Base-by-base conservation (phyloP, 805 yeast genomes). In the Debaryomyces maramus region DNA sequence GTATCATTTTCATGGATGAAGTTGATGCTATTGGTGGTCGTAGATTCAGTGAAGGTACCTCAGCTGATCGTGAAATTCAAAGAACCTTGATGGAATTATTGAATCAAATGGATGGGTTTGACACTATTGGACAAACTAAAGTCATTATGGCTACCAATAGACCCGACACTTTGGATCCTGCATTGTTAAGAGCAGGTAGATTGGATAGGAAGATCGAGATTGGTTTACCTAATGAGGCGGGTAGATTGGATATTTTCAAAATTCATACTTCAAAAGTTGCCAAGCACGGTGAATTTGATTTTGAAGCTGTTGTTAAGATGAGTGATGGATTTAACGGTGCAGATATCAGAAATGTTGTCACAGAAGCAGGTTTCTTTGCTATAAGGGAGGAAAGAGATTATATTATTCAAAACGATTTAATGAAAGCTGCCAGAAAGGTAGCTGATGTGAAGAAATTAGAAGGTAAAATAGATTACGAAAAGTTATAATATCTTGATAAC, bases 251-350 rank as follows among this genome's bases (percentile, higher is more conserved):
- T 62, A 83, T 91, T 51, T 88, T 89, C 72, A 93, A 91, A 68
- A 93, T 91, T 58, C 98, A 91, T 65, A 81, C 96, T 1, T 64
- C 88, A 14, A 80, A 83, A 43, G 93, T 91, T 31, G 77, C 85
- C 44, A 91, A 91, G 60, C 85, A 82, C 48, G 99, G 99, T 48
- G 98, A 93, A 52, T 86, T 93, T 63, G 99, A 93, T 70, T 89
- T 88, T 55, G 98, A 93, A 69, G 95, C 97, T 11, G 85, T 88
- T 24, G 98, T 91, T 28, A 93, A 93, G 71, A 93, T 93, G 98
- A 85, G 95, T 64, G 99, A 91, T 67, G 98, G 98, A 2, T 93
- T 93, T 70, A 91, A 91, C 66, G 99, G 99, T 72, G 98, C 98
- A 5, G 99, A 91, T 75, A 84, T 91, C 53, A 82, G 99, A 65